phyloP scores from a whole-genome alignment of 2,329 filamentous ascomycete genomes.

The Ophiostoma australiae region DNA sequence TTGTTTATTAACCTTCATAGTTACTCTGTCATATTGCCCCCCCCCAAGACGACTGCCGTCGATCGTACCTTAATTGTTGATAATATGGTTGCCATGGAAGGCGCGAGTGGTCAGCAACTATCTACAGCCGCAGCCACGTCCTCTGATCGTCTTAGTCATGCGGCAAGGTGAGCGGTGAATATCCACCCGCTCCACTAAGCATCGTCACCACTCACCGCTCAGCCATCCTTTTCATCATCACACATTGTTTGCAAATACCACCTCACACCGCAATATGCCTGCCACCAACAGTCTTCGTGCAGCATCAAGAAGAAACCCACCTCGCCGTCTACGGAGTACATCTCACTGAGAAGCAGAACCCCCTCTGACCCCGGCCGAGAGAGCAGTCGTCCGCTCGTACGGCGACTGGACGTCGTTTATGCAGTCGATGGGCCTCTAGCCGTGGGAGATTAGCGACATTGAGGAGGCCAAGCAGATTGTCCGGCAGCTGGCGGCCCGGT shows the following conservation, averaged over 20 bases:
- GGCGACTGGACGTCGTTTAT: constrained; percentile 21
- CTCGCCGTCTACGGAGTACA: not conserved
- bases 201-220: not conserved
- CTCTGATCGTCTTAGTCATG: not conserved
- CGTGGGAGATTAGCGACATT: constrained; percentile 16
- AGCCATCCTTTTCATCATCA: not conserved
- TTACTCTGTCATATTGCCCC: not conserved
- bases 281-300: not conserved
- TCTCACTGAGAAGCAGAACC: constrained; percentile 17
- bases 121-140: no score
- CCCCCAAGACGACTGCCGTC: not conserved
- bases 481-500: not conserved
- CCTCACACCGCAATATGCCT: not conserved
- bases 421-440: constrained; percentile 18
- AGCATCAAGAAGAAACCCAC: not conserved
- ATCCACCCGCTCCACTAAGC: not conserved
- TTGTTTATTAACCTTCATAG: not conserved
- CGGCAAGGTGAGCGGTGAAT: not conserved
- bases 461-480: constrained; percentile 16
- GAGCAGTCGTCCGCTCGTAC: constrained; percentile 16
- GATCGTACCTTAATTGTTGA: not conserved
- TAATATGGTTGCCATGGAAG: not conserved
- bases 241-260: not conserved
- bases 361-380: constrained; percentile 14
- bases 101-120: not conserved